A percentile compares a stretch with the other conserved stretches of the same genome.
Evolutionary conservation across 2,329 filamentous ascomycete species (phyloP).

Genomic region (Lithohypha guttulata): DNA sequence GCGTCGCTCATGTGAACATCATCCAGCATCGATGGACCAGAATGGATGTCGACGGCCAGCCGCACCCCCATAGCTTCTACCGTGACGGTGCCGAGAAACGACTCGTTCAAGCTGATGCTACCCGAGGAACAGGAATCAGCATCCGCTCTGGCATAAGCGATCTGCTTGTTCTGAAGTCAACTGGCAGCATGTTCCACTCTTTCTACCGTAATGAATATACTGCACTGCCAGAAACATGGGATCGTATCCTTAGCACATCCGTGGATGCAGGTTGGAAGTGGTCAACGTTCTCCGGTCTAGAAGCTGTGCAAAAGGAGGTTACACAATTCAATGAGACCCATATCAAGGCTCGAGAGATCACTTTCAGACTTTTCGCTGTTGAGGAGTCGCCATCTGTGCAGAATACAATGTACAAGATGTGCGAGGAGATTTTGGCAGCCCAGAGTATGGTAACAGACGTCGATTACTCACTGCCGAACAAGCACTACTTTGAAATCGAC

Average conservation of each 20-base stretch:
- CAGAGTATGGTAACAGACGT: conserved; percentile 63
- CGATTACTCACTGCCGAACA: conserved; percentile 83
- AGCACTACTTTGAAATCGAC: conserved; percentile 98
- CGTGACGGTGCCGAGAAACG: conserved; percentile 82
- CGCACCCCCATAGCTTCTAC: conserved; percentile 90
- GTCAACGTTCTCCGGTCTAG: conserved; percentile 56
- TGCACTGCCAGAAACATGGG: conserved; percentile 79
- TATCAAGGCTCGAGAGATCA: conserved; percentile 67
- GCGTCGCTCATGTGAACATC: conserved; percentile 69
- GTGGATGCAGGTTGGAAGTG: conserved; percentile 82
- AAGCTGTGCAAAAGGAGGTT: conserved; percentile 54
- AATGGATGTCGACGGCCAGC: conserved; percentile 74
- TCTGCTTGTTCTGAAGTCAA: conserved; percentile 87
- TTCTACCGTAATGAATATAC: conserved; percentile 92
- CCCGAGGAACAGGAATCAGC: conserved; percentile 57
- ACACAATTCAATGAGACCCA: conserved; percentile 69
- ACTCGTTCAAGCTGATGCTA: conserved; percentile 63
- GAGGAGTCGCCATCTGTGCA: conserved; percentile 91
- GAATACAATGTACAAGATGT: conserved; percentile 99
- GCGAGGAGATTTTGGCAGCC: conserved; percentile 66
- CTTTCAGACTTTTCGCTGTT: conserved; percentile 80
- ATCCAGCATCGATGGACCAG: conserved; percentile 84
- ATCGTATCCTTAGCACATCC: conserved; percentile 89
- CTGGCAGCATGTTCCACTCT: conserved; percentile 88
- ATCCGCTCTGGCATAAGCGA: conserved; percentile 70